Percentiles rank a stretch among this genome's conserved stretches.
These are phyloP conservation scores for Cercophora newfieldiana DNA, from an alignment of 495 filamentous ascomycete species.

Conservation along the genomic window DNA sequence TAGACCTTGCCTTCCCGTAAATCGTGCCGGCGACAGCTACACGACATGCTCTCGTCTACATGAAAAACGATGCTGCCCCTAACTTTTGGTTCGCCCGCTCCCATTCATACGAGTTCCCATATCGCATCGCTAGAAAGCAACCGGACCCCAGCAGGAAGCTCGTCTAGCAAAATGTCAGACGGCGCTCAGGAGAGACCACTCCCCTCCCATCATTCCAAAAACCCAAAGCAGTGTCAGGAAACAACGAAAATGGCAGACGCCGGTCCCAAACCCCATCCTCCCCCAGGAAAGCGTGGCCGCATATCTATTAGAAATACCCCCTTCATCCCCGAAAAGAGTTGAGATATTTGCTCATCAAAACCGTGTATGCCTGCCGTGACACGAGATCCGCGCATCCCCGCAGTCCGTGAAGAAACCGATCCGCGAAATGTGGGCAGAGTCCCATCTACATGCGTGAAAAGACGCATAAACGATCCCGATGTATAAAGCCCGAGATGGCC, in stretches of 20 bases:
- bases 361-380: neutral
- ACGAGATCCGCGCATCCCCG: neutral
- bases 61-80: constrained; percentile 13
- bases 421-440: neutral
- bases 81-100: constrained; percentile 10
- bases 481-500: constrained; percentile 23
- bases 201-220: neutral
- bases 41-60: constrained; percentile 13
- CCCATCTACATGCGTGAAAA: constrained; percentile 12
- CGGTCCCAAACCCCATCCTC: neutral
- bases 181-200: neutral
- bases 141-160: neutral
- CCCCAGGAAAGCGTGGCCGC: neutral
- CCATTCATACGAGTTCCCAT: neutral
- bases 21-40: neutral
- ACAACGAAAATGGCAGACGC: neutral
- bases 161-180: neutral
- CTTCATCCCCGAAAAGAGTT: neutral
- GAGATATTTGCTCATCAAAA: constrained; percentile 11
- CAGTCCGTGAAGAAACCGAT: neutral
- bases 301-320: constrained; percentile 10
- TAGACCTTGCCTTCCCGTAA: constrained; percentile 1
- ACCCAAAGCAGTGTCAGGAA: neutral
- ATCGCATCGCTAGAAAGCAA: constrained; percentile 1
- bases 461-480: constrained; percentile 16